Base-by-base conservation (phyloP, 352 stramenopile species). In the Albugo candida region DNA sequence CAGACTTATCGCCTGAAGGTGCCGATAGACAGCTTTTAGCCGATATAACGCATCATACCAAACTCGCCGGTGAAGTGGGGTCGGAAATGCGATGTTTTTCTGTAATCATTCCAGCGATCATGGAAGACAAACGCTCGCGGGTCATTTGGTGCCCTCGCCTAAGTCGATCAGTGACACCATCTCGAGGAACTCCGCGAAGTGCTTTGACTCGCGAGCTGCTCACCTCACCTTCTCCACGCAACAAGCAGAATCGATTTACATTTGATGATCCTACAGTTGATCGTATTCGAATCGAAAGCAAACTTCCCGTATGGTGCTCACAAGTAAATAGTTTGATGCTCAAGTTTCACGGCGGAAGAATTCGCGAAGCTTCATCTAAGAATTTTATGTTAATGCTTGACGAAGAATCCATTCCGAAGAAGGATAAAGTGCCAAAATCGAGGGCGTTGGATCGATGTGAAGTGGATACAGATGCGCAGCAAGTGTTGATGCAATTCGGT, bases 381-480 rank as follows among this genome's bases (percentile, higher is more conserved):
- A 94, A 93, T 52, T 94, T 94, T 51, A 87, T 92, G 67, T 64
- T 93, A 19, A 79, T 72, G 59, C 31, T 91, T 42, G 71, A 89
- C 10, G 74, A 81, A 43, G 72, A 91, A 36, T 24, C 21, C 38
- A 59, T 59, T 6, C 50, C 60, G 10, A 52, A 64, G 1, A 41
- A 45, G 13, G 43, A 14, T 2, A 42, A 45, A 20, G 38, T 43
- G 35, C 18, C 35, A n/a, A 52, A 58, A n/a, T 45, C 41, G 18
- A 31, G 24, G 3, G 24, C 24, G 24, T 31, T 31, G 24, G 24
- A 31, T 10, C 24, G 24, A 8, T 59, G 44, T 13, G 8, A 38
- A 18, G 19, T 50, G 11, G 41, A 48, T 0, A 21, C 49, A 0
- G 70, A 83, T 45, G 60, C 64, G 3, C 67, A 53, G 13, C 63